Evolutionary conservation across 371 early-diverging fungal species (phyloP).

Genomic region (Lichtheimia hyalospora): DNA sequence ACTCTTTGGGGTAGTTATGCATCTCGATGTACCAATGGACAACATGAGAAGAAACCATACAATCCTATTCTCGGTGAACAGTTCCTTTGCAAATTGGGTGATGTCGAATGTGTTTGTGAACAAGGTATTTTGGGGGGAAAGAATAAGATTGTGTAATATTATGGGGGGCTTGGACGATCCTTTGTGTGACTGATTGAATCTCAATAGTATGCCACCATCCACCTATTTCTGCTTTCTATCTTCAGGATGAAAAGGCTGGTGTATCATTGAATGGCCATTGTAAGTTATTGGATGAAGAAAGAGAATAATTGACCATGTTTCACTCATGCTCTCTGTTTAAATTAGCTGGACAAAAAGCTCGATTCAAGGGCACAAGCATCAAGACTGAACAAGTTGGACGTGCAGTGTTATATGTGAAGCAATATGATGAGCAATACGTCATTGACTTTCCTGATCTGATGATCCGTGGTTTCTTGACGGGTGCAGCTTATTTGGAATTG

Average conservation of each 20-base stretch:
- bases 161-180: too few relatives aligned
- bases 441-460: constrained; percentile 57
- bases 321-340: neutral
- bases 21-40: constrained; percentile 34
- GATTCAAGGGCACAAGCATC: constrained; percentile 62
- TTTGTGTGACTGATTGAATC: neutral
- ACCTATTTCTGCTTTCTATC: constrained; percentile 75
- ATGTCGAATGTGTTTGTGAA: constrained; percentile 56
- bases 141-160: too few relatives aligned
- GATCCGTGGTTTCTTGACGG: constrained; percentile 60
- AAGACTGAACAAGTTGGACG: constrained; percentile 61
- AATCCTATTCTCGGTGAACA: constrained; percentile 93
- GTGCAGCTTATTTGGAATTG: constrained; percentile 60
- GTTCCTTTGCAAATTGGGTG: constrained; percentile 56
- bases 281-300: constrained; percentile 25
- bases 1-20: constrained; percentile 72
- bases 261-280: constrained; percentile 67
- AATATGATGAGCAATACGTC: constrained; percentile 53
- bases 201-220: constrained; percentile 92
- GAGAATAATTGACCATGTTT: neutral
- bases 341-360: constrained; percentile 55
- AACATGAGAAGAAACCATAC: constrained; percentile 75
- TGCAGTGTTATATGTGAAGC: constrained; percentile 39
- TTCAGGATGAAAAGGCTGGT: constrained; percentile 66
- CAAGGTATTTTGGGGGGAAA: constrained; percentile 36